phyloP scores from a whole-genome alignment of 176 grass and related monocot species.

The maize (Zea mays) region Zm-B73-REFERENCE-NAM-5.0 NC_050103.1:63378001-63378500 shows the following conservation, averaged over 20 bases:
- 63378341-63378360: background rate
- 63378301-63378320: slow-evolving; percentile 41
- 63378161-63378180: slow-evolving; percentile 78
- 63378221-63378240: slow-evolving; percentile 67
- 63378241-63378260: slow-evolving; percentile 85
- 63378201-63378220: slow-evolving; percentile 57
- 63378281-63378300: slow-evolving; percentile 84
- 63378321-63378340: background rate
- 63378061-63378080: slow-evolving; percentile 72
- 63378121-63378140: slow-evolving; percentile 83
- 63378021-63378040: slow-evolving; percentile 21
- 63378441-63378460: slow-evolving; percentile 95
- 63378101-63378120: slow-evolving; percentile 88
- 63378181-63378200: slow-evolving; percentile 61
- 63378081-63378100: slow-evolving; percentile 94
- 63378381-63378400: slow-evolving; percentile 94
- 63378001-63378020: slow-evolving; percentile 21
- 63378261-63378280: slow-evolving; percentile 75
- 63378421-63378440: slow-evolving; percentile 76
- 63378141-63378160: slow-evolving; percentile 79
- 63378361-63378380: slow-evolving; percentile 24
- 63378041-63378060: slow-evolving; percentile 22
- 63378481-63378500: slow-evolving; percentile 88
- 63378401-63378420: slow-evolving; percentile 89
- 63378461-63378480: slow-evolving; percentile 82